A percentile compares a stretch with the other conserved stretches of the same genome.
Evolutionary conservation across 2,329 filamentous ascomycete species (phyloP).

Genomic region (Apiospora saccharicola): DNA sequence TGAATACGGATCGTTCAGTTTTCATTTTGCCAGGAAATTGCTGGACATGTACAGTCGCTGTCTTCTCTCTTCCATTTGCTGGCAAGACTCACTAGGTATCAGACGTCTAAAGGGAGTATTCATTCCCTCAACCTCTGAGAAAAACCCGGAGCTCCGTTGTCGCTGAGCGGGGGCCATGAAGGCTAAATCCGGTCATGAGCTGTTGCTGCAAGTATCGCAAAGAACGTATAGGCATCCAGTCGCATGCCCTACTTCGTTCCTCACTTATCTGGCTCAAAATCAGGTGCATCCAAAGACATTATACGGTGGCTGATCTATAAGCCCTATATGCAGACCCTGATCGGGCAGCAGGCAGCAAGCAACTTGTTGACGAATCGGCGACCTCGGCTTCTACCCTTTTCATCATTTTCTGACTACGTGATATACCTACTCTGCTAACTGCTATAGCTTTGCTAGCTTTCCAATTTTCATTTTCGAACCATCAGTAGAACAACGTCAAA

Average conservation of each 20-base stretch:
- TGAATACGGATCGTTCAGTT: neutral
- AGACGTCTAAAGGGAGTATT: neutral
- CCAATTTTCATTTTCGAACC: neutral
- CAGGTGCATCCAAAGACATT: neutral
- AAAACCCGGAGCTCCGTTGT: slow-evolving; percentile 1
- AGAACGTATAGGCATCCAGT: neutral
- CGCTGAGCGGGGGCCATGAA: neutral
- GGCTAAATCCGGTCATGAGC: neutral
- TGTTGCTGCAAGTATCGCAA: slow-evolving; percentile 11
- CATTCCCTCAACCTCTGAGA: too few relatives aligned
- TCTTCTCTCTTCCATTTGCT: neutral
- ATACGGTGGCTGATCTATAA: neutral
- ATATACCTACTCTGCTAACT: neutral
- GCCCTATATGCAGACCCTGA: neutral
- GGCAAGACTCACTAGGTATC: neutral
- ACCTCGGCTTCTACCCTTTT: slow-evolving; percentile 1
- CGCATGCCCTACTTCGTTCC: neutral
- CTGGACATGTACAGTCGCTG: neutral
- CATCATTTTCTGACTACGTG: slow-evolving; percentile 5
- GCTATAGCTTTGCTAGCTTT: neutral
- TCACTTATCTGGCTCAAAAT: neutral
- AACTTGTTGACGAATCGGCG: neutral
- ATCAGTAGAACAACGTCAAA: neutral
- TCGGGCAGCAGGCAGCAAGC: slow-evolving; percentile 10
- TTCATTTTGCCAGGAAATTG: neutral